Percentiles rank a stretch among this genome's conserved stretches.
Conservation (phyloP, 1,284 basidiomycete genomes). For the Takashimella tepidaria region DNA sequence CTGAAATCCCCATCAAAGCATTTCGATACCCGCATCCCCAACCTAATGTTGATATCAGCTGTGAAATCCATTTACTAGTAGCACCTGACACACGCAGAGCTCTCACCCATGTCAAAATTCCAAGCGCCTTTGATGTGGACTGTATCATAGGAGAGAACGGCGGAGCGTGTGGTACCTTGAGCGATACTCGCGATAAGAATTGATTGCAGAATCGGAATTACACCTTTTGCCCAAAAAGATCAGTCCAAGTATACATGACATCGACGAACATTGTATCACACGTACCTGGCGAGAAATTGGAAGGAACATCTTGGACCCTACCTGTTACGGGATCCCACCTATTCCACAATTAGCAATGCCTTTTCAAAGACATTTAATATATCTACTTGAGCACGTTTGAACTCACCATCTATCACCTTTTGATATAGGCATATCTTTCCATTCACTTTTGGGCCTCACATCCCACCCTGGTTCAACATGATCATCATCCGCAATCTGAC, state of each 20-base stretch:
- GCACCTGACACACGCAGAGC: no score
- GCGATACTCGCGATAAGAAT: constrained; percentile 55
- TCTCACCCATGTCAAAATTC: constrained; percentile 67
- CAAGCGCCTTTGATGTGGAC: constrained; percentile 60
- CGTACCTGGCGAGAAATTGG: constrained; percentile 66
- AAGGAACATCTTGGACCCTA: constrained; percentile 47
- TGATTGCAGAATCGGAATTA: constrained; percentile 61
- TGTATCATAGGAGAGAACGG: constrained; percentile 61
- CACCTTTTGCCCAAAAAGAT: constrained; percentile 50
- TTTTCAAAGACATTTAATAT: no score
- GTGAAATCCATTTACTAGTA: not conserved
- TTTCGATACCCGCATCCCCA: constrained; percentile 64
- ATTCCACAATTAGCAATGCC: constrained; percentile 5
- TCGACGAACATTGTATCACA: no score
- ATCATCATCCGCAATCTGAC: constrained; percentile 11
- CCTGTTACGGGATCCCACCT: constrained; percentile 42
- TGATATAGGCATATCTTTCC: not conserved
- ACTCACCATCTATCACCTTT: constrained; percentile 38
- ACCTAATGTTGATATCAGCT: constrained; percentile 21
- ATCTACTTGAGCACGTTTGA: not conserved
- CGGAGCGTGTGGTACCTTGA: constrained; percentile 55
- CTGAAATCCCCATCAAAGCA: constrained; percentile 71
- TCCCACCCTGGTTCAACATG: constrained; percentile 29
- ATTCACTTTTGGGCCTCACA: constrained; percentile 14
- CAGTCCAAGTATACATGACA: constrained; percentile 1